Percentiles rank a stretch among this genome's conserved stretches.
phyloP scores from a whole-genome alignment of 2,329 filamentous ascomycete genomes.

The Aspergillus costaricaensis region DNA sequence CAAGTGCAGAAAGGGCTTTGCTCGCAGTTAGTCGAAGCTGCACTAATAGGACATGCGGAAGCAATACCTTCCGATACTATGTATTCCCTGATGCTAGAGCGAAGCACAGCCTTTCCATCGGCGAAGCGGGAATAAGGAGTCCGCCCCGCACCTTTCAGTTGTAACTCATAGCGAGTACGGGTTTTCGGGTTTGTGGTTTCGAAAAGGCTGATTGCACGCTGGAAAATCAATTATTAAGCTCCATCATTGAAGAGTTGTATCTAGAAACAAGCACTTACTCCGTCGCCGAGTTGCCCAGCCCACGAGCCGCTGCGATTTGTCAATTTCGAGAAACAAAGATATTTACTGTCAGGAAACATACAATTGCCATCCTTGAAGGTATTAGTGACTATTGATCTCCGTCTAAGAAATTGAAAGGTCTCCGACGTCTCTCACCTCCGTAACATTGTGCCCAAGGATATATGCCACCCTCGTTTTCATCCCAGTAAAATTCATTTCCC shows the following conservation, averaged over 20 bases:
- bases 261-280: slow-evolving; percentile 44
- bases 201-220: slow-evolving; percentile 87
- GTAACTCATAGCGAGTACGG: slow-evolving; percentile 78
- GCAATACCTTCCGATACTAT: slow-evolving; percentile 75
- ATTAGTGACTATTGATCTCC: slow-evolving; percentile 14
- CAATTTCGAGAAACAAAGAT: slow-evolving; percentile 24
- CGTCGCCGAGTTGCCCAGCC: slow-evolving; percentile 95
- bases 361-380: slow-evolving; percentile 51
- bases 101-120: slow-evolving; percentile 88
- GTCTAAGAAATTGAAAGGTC: background rate
- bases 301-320: slow-evolving; percentile 68
- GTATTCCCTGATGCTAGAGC: slow-evolving; percentile 92
- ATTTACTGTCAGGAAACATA: slow-evolving; percentile 29
- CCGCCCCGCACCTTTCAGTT: slow-evolving; percentile 89
- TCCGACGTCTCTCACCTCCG: slow-evolving; percentile 58
- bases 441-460: slow-evolving; percentile 99
- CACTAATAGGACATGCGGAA: background rate
- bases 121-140: slow-evolving; percentile 97
- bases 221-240: slow-evolving; percentile 6
- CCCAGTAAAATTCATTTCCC: slow-evolving; percentile 79
- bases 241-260: background rate
- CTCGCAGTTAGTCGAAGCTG: slow-evolving; percentile 1
- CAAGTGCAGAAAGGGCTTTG: slow-evolving; percentile 70
- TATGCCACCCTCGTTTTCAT: slow-evolving; percentile 71
- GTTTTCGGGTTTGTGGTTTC: slow-evolving; percentile 77